Evolutionary conservation across 1,284 basidiomycete genomes (phyloP).

Genomic region (Ceraceosorus guamensis): DNA sequence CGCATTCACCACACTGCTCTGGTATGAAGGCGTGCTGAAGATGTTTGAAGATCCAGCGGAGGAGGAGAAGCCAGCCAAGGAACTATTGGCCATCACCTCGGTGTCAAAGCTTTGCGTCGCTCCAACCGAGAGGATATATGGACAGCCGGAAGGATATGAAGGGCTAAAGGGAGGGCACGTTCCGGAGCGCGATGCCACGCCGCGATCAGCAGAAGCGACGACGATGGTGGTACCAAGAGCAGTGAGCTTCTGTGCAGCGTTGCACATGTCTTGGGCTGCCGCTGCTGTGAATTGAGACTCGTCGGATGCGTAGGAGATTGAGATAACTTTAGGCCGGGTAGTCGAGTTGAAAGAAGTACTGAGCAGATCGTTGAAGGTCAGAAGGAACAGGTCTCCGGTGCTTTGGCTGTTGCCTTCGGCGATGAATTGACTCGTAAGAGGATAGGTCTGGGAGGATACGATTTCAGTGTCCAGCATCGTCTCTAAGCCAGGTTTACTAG

Average conservation of each 20-base stretch:
- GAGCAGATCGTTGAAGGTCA: conserved; percentile 8
- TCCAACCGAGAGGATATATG: conserved; percentile 15
- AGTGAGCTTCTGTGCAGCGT: conserved; percentile 12
- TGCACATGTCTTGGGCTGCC: conserved; percentile 12
- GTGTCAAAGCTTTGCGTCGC: conserved; percentile 9
- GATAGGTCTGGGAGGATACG: conserved; percentile 10
- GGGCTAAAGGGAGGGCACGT: conserved; percentile 10
- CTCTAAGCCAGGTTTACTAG: conserved; percentile 7
- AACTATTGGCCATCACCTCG: conserved; percentile 6
- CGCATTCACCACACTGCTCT: conserved; percentile 3
- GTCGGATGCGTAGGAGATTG: conserved; percentile 10
- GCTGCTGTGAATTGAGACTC: conserved; percentile 7
- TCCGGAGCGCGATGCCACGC: conserved; percentile 7
- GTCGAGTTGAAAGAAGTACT: background rate
- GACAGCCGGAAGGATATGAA: conserved; percentile 15
- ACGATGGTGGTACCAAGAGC: conserved; percentile 16
- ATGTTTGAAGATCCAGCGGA: conserved; percentile 11
- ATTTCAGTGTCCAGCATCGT: conserved; percentile 16
- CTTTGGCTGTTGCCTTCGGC: conserved; percentile 6
- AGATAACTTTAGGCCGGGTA: conserved; percentile 5
- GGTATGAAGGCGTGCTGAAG: conserved; percentile 10
- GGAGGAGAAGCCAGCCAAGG: conserved; percentile 10
- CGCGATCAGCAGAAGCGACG: conserved; percentile 12
- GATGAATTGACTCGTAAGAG: conserved; percentile 9
- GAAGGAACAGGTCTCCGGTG: conserved; percentile 12